These are phyloP conservation scores for Oryza meyeriana DNA, from an alignment of 176 grass and related monocot species.

Conservation along the genomic window DNA sequence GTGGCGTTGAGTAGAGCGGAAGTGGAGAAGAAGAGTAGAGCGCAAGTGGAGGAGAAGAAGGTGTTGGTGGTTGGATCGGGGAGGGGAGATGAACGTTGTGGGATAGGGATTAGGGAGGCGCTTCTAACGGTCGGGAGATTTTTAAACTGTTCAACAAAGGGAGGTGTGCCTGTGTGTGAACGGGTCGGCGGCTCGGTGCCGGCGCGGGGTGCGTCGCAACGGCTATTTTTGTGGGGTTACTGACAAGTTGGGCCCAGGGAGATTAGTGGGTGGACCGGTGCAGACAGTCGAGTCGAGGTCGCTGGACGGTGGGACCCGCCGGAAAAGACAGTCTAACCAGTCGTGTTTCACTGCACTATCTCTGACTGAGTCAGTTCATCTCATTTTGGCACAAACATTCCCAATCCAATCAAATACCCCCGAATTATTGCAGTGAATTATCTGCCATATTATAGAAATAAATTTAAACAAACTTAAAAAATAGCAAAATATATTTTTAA, in stretches of 20 bases:
- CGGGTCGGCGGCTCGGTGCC: background rate
- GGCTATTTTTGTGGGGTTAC: slow-evolving; percentile 26
- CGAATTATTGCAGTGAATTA: too few species aligned
- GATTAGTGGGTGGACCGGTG: background rate
- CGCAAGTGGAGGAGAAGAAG: slow-evolving; percentile 4
- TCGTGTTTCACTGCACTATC: too few species aligned
- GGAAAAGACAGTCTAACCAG: too few species aligned
- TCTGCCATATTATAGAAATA: too few species aligned
- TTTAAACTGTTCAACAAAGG: slow-evolving; percentile 37
- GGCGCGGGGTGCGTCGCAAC: slow-evolving; percentile 20
- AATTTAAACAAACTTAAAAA: too few species aligned
- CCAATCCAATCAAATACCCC: background rate
- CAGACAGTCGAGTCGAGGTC: too few species aligned
- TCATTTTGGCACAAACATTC: background rate
- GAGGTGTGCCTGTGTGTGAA: background rate
- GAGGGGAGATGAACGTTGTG: slow-evolving; percentile 43
- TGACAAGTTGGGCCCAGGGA: background rate
- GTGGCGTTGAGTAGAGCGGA: background rate
- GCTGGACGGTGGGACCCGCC: too few species aligned
- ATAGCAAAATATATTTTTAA: too few species aligned
- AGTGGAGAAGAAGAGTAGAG: slow-evolving; percentile 1
- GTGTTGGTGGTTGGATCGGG: background rate
- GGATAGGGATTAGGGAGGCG: background rate
- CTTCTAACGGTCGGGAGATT: slow-evolving; percentile 71
- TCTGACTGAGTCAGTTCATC: too few species aligned